Conservation (phyloP, 73 alveolate species). For the Paramecium biaurelia region DNA sequence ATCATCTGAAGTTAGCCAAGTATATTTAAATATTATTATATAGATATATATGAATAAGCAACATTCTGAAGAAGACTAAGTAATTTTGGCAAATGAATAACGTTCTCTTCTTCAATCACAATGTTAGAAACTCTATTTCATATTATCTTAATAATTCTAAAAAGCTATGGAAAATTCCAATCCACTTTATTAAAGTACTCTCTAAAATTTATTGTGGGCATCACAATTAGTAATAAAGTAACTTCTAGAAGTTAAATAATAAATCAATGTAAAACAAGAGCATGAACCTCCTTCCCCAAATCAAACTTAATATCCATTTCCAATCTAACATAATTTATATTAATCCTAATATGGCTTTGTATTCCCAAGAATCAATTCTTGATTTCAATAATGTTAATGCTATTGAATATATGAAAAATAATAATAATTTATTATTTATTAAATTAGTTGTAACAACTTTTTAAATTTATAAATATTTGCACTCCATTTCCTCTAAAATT, state of each 20-base stretch:
- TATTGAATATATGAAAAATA: not conserved
- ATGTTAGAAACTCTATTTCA: not conserved
- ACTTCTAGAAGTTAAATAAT: not conserved
- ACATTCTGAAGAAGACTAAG: not conserved
- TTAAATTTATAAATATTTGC: not conserved
- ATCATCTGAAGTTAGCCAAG: slow-evolving; percentile 20
- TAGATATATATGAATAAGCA: slow-evolving; percentile 43
- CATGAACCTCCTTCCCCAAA: not conserved
- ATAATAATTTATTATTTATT: not conserved
- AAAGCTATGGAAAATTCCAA: not conserved
- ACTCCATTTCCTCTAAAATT: not conserved
- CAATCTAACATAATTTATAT: not conserved
- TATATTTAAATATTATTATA: not conserved
- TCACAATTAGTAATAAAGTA: not conserved
- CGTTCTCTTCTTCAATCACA: not conserved
- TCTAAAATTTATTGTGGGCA: not conserved
- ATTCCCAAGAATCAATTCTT: not conserved
- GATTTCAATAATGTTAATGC: not conserved
- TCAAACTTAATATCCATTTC: not conserved
- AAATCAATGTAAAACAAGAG: not conserved
- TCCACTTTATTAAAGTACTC: not conserved
- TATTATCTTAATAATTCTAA: not conserved
- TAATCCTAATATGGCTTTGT: not conserved
- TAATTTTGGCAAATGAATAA: not conserved
- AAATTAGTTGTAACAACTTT: slow-evolving; percentile 8